Evolutionary conservation across 1,139 yeast genomes (phyloP).

Genomic region (Pichia terricola): DNA sequence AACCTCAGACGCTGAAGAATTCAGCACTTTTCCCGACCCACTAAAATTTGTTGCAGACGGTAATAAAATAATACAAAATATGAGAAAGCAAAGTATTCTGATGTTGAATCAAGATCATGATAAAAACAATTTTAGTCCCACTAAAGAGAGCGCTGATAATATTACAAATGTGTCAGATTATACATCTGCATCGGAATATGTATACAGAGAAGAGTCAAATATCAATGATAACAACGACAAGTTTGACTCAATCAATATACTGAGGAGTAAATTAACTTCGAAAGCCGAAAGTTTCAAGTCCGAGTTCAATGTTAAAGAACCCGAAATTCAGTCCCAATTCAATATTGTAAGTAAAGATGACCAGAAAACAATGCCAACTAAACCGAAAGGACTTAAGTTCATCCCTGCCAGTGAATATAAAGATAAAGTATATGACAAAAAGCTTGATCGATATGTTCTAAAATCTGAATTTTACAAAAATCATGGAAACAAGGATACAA

Average conservation of each 20-base stretch:
- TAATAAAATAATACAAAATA: conserved; percentile 17
- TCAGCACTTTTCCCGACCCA: conserved; percentile 13
- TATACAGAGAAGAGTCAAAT: not conserved
- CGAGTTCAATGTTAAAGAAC: conserved; percentile 7
- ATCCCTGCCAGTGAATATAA: conserved; percentile 24
- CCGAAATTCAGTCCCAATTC: conserved; percentile 5
- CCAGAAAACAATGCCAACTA: not conserved
- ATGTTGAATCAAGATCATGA: not conserved
- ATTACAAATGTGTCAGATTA: conserved; percentile 16
- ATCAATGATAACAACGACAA: not conserved
- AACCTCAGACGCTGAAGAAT: conserved; percentile 22
- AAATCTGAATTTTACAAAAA: conserved; percentile 11
- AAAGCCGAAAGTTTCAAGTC: conserved; percentile 3
- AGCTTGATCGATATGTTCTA: conserved; percentile 18
- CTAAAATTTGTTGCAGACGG: conserved; percentile 16
- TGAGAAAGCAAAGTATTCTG: conserved; percentile 8
- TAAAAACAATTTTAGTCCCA: not conserved
- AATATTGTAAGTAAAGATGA: not conserved
- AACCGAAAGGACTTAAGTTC: conserved; percentile 19
- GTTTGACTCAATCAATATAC: not conserved
- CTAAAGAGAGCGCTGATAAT: not conserved
- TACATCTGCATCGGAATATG: conserved; percentile 18
- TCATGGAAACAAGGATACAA: not conserved
- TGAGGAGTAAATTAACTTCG: conserved; percentile 1
- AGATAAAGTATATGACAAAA: conserved; percentile 22